Evolutionary conservation across 805 yeast genomes (phyloP), one percentile per base, ranked within the genome.

Genomic region (Tetrapisispora pingtungensis): DNA sequence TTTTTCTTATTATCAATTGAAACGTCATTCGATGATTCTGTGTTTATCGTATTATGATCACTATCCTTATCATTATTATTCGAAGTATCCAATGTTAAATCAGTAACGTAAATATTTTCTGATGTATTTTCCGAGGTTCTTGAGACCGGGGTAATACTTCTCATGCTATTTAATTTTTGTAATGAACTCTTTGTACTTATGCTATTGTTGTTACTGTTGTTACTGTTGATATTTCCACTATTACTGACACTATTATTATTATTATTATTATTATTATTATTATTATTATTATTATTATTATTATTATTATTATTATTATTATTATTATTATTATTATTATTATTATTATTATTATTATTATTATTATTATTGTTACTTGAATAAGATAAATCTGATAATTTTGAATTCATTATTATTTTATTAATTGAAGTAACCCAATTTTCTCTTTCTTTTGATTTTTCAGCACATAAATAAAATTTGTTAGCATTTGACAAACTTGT

Each of bases 361-460:
- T 7, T 33, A 33, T 13, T 33, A 8, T 8, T 33, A 12, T 7
- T 18, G 12, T 22, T 22, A 22, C 8, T 22, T 22, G 13, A 10
- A 20, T 34, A 34, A 5, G 37, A 34, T 22, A 20, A 10, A 34
- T 20, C 37, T 20, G 27, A 8, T 10, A 27, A 34, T 19, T 34
- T 20, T 12, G 22, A 20, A 13, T 26, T 28, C n/a, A 58, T 62
- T 3, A 58, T 55, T 33, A 59, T 53, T 36, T 64, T 67, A 28
- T 71, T 60, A 14, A 74, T 52, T 0, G 68, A 68, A 15, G 74
- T 70, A 8, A 84, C 75, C 93, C 94, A 84, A 10, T 66, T 66
- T 54, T 82, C 89, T 45, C 90, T 72, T 56, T 87, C 95, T 24
- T 70, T 73, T 37, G 82, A 82, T 8, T 82, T 78, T 58, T 88